Conservation (phyloP, 192 early-diverging fungal genomes). For the Spizellomyces punctatus region DNA sequence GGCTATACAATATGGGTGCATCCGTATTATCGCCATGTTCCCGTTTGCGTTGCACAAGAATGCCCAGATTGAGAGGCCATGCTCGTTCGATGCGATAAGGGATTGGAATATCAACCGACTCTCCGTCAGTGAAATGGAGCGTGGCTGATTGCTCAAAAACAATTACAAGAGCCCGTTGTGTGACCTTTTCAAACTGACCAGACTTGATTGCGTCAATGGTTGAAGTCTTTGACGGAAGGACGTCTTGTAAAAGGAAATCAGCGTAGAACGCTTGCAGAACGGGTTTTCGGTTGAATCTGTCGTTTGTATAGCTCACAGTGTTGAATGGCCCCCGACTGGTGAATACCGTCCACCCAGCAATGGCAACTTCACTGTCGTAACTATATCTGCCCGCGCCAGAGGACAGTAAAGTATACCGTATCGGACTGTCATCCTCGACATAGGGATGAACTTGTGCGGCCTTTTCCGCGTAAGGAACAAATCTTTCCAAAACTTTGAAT, state of each 20-base stretch:
- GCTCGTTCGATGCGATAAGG: constrained; percentile 44
- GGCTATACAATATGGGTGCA: constrained; percentile 43
- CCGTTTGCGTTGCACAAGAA: constrained; percentile 41
- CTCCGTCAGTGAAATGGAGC: constrained; percentile 18
- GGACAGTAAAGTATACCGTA: too few species aligned
- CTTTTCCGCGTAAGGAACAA: neutral
- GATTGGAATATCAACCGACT: constrained; percentile 14
- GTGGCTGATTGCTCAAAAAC: neutral
- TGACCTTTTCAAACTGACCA: neutral
- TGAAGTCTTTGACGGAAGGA: neutral
- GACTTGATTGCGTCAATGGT: neutral
- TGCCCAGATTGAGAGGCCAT: constrained; percentile 51
- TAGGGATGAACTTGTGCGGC: neutral
- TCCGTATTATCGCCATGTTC: constrained; percentile 21
- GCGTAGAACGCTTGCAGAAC: constrained; percentile 7
- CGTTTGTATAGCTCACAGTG: constrained; percentile 2
- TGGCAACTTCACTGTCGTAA: too few species aligned
- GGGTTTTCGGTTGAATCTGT: constrained; percentile 4
- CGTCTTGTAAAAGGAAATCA: neutral
- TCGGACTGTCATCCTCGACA: too few species aligned
- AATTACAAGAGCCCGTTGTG: constrained; percentile 8
- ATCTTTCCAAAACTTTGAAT: neutral
- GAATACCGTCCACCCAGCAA: constrained; percentile 19
- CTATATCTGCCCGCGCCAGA: too few species aligned
- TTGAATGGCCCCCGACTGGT: neutral